These are phyloP conservation scores for Ensete glaucum DNA, from an alignment of 176 grass and related monocot genomes.

Conservation along the genomic window DNA sequence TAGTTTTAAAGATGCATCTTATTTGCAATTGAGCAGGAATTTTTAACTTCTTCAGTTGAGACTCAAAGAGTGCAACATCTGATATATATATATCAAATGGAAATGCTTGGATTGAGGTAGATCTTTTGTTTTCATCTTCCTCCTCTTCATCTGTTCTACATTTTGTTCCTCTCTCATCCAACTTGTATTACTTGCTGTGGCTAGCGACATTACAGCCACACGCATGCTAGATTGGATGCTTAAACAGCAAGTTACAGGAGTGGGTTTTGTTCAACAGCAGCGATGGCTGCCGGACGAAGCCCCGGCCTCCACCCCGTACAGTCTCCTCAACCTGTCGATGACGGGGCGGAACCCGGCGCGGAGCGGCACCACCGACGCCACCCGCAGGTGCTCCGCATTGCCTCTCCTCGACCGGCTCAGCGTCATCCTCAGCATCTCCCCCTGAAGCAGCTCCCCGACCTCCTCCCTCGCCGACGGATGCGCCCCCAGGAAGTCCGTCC, in stretches of 20 bases:
- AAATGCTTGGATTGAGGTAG: neutral
- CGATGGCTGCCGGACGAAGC: neutral
- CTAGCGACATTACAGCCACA: too few relatives aligned
- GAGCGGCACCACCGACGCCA: conserved; percentile 44
- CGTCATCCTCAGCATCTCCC: conserved; percentile 60
- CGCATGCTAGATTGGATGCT: too few relatives aligned
- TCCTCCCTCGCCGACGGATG: conserved; percentile 27
- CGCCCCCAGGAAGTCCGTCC: conserved; percentile 28
- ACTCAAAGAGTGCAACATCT: too few relatives aligned
- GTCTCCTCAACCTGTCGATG: conserved; percentile 30
- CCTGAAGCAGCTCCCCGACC: conserved; percentile 36
- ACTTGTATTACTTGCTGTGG: too few relatives aligned
- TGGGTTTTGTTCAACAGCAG: neutral
- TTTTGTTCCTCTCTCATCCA: too few relatives aligned
- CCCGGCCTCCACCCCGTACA: conserved; percentile 15
- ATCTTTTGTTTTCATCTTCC: neutral
- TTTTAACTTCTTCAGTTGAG: too few relatives aligned
- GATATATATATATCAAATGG: too few relatives aligned
- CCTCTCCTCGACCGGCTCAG: conserved; percentile 34
- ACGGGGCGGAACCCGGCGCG: conserved; percentile 52
- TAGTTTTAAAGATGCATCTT: too few relatives aligned
- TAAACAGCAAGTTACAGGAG: too few relatives aligned
- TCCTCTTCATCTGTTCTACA: too few relatives aligned
- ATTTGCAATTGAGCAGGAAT: too few relatives aligned
- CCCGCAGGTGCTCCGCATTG: conserved; percentile 45